Base-by-base conservation (phyloP, 495 filamentous ascomycete genomes). In the Neurospora cerealis region DNA sequence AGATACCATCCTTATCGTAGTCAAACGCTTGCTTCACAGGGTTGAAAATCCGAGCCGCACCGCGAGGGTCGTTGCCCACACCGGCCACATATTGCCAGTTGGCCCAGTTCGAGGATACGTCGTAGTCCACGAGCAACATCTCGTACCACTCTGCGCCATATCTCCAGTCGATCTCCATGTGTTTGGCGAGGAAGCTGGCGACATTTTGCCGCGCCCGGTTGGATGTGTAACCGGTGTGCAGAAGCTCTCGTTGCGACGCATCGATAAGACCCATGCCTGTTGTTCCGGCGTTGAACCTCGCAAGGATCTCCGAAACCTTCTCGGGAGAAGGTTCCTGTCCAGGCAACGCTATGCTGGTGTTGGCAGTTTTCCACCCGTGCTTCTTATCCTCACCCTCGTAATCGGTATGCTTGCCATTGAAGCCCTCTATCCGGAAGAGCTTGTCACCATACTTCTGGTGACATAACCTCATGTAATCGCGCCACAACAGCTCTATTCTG, bases 141-240 rank as follows among this genome's bases (percentile, higher is more conserved):
- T 93, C 92, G 78, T 93, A 93, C 91, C 91, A 94, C 79, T 94
- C 92, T 5, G 90, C 91, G 5, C 92, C 92, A 34, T 92, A 82
- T 9, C 91, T 86, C 92, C 92, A 94, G 83, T 93, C 92, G 36
- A 94, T 86, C n/a, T 84, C 81, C 13, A 93, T 82, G 74, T 92
- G 90, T 75, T 91, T 92, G 15, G 90, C 78, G n/a, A 93, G 83
- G 78, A 91, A 93, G 39, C 84, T 88, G 0, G 89, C 91, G 17
- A 91, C 89, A 73, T 93, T 93, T 80, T 93, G 91, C 24, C 92
- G 83, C 0, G 90, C 87, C 0, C 91, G 86, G 78, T 93, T 93
- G 8, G 87, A 89, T 2, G 91, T 92, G 77, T 93, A 93, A 9
- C 91, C 91, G 0, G 91, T 93, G 44, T 89, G 85, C 72, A 89